These are phyloP conservation scores for Atkinsonella hypoxylon DNA, from an alignment of 2,329 filamentous ascomycete species.

Conservation along the genomic window DNA sequence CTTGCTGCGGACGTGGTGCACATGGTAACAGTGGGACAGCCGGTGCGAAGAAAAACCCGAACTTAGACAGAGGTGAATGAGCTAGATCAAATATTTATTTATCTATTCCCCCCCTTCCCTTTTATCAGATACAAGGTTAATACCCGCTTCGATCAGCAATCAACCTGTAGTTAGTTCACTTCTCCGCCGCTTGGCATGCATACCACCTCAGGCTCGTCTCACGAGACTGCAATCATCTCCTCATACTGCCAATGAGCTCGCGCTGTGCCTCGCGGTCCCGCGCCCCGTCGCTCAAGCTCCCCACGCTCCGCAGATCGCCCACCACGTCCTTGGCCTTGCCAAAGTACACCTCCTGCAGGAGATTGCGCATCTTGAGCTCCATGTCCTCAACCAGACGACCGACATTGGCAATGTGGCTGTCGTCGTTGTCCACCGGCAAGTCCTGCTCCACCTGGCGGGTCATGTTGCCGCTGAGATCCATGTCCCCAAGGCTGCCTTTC, in stretches of 20 bases:
- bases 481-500: slow-evolving; percentile 53
- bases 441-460: slow-evolving; percentile 92
- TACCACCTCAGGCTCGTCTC: too few relatives aligned
- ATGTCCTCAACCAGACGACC: slow-evolving; percentile 94
- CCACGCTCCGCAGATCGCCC: slow-evolving; percentile 81
- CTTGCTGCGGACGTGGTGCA: too few relatives aligned
- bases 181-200: too few relatives aligned
- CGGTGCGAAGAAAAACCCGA: too few relatives aligned
- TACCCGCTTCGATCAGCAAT: too few relatives aligned
- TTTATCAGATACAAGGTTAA: too few relatives aligned
- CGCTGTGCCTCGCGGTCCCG: slow-evolving; percentile 74
- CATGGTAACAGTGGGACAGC: too few relatives aligned
- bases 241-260: slow-evolving; percentile 68
- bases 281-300: slow-evolving; percentile 71
- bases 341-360: slow-evolving; percentile 98
- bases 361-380: slow-evolving; percentile 98
- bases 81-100: too few relatives aligned
- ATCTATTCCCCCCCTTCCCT: too few relatives aligned
- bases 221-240: slow-evolving; percentile 20
- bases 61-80: too few relatives aligned
- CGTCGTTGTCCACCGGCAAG: slow-evolving; percentile 77
- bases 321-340: slow-evolving; percentile 99
- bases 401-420: slow-evolving; percentile 90
- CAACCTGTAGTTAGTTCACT: too few relatives aligned
- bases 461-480: slow-evolving; percentile 96